phyloP scores from a whole-genome alignment of 2,329 filamentous ascomycete species.

The Cryphonectria japonica region DNA sequence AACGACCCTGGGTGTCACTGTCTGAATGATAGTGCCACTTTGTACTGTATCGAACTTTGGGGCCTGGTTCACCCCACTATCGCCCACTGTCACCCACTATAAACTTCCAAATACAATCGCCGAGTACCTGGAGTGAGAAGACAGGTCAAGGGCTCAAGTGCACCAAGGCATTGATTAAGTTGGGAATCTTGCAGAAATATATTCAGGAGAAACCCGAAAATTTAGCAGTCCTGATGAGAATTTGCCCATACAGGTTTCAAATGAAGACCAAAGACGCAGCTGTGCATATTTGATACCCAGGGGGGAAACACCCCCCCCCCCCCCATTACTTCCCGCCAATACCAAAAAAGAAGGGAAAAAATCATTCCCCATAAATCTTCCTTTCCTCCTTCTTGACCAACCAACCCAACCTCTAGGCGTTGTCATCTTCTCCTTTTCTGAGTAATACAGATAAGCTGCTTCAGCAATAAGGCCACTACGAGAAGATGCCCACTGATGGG shows the following conservation, averaged over 20 bases:
- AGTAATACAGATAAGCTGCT: neutral
- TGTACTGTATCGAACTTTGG: neutral
- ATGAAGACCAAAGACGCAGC: neutral
- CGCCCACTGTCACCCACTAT: neutral
- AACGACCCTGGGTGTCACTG: neutral
- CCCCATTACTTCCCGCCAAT: neutral
- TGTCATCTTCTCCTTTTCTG: neutral
- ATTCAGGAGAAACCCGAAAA: no score
- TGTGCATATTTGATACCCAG: neutral
- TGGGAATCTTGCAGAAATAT: neutral
- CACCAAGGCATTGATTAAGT: neutral
- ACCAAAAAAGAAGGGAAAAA: neutral
- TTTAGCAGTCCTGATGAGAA: no score
- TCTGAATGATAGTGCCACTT: neutral
- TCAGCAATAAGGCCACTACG: neutral
- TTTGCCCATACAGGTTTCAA: neutral
- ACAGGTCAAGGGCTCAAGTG: neutral
- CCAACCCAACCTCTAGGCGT: neutral
- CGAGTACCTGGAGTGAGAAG: no score
- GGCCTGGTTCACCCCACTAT: neutral
- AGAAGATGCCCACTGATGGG: conserved; percentile 12
- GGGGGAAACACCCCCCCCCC: neutral
- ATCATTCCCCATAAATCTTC: conserved; percentile 6
- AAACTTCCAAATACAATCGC: neutral
- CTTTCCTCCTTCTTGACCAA: neutral